Evolutionary conservation across 805 yeast genomes (phyloP), one percentile per base, ranked within the genome.

Genomic region (Kazachstania taianensis): DNA sequence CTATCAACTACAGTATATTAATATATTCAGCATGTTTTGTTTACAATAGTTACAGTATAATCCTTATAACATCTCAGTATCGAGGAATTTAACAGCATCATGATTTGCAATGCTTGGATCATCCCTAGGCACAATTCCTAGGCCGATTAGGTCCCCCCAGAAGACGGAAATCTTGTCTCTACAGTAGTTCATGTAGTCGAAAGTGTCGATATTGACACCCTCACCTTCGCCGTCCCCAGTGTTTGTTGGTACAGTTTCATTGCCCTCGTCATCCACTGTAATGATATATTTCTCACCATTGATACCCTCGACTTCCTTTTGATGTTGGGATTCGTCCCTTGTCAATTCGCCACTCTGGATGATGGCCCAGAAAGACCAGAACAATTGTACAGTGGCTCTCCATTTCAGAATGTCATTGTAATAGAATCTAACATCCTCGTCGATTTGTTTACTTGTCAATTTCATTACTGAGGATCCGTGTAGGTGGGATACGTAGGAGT

Each of bases 361-460:
- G 29, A 92, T 69, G 1, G 94, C 97, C 98, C 98, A 89, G 19
- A 87, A 53, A 4, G 80, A 70, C 98, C 98, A 89, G 52, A 70
- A 73, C 7, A 82, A 65, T 33, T 80, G 80, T 16, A 75, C 89
- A 0, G 84, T 65, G 1, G 94, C 75, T 50, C 96, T 70, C 95
- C 96, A 89, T 37, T 67, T 66, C 2, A 73, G 62, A 20, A 78
- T 70, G 42, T 83, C 84, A 46, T 79, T 75, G 49, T 73, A 73
- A 28, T 85, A 56, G 32, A 63, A 55, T 33, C 67, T 70, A 9
- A 78, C 66, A 27, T 64, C 66, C 3, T 54, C 57, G 25, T 70
- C 72, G 32, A 74, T 52, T 5, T 36, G 34, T 10, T 19, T 25
- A 8, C 20, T 25, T 10, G 29, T 24, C 16, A 5, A 17, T 13